Percentiles rank a stretch among this genome's conserved stretches.
These are phyloP conservation scores for Westerdykella sp. DNA, from an alignment of 2,329 filamentous ascomycete genomes.

Conservation along the genomic window DNA sequence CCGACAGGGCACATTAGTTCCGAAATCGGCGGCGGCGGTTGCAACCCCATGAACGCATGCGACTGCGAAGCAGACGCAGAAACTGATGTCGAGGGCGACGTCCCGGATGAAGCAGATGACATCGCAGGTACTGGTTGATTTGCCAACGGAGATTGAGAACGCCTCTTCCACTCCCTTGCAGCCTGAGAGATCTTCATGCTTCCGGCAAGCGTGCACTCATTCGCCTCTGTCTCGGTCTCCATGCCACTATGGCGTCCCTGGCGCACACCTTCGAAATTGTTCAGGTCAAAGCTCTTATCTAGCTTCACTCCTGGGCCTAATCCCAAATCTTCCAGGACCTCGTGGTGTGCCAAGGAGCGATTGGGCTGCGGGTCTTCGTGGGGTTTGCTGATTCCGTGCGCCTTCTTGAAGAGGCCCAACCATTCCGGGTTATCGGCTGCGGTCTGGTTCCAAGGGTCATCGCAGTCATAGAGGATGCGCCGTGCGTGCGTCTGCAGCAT, in stretches of 20 bases:
- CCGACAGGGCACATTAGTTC: constrained; percentile 14
- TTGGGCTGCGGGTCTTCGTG: background rate
- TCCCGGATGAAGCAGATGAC: constrained; percentile 8
- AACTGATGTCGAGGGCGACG: constrained; percentile 12
- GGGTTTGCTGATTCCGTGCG: constrained; percentile 25
- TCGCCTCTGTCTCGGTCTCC: constrained; percentile 11
- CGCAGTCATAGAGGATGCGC: constrained; percentile 43
- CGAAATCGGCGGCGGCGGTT: constrained; percentile 3
- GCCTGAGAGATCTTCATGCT: constrained; percentile 10
- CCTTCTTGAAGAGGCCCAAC: constrained; percentile 46
- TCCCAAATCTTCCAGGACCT: constrained; percentile 32
- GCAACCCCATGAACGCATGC: constrained; percentile 11
- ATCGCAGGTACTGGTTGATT: constrained; percentile 15
- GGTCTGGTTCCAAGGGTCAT: constrained; percentile 45
- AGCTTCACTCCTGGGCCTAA: constrained; percentile 15
- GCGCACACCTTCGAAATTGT: constrained; percentile 16
- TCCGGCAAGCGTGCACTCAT: constrained; percentile 25
- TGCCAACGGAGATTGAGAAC: constrained; percentile 10
- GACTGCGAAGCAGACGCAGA: constrained; percentile 7
- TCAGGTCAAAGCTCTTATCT: constrained; percentile 26
- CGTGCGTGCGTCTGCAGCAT: constrained; percentile 46
- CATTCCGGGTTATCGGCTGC: constrained; percentile 40
- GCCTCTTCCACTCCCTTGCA: constrained; percentile 8
- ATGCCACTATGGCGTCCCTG: constrained; percentile 7
- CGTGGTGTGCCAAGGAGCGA: constrained; percentile 11